A percentile compares a stretch with the other conserved stretches of the same genome.
These are phyloP conservation scores for Conticribra guillardii DNA, from an alignment of 108 stramenopile species.

Conservation along the genomic window DNA sequence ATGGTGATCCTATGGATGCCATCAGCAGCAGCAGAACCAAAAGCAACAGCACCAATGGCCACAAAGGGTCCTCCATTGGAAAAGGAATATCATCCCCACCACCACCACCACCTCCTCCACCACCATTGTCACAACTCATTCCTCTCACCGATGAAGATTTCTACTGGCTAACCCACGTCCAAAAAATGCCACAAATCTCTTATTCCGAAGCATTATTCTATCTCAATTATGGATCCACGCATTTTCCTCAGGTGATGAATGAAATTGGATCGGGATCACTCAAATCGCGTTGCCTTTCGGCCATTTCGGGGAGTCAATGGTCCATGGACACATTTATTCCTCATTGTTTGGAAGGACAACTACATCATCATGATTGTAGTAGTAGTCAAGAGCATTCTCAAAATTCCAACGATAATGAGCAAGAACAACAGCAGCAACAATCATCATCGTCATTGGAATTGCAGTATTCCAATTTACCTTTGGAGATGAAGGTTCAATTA, in stretches of 20 bases:
- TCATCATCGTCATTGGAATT: background rate
- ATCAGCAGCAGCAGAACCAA: background rate
- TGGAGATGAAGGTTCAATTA: constrained; percentile 30
- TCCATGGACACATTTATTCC: constrained; percentile 16
- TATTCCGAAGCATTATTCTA: constrained; percentile 41
- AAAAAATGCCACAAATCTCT: constrained; percentile 37
- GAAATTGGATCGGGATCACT: constrained; percentile 42
- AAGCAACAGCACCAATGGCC: background rate
- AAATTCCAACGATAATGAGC: no score
- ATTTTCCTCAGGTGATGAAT: constrained; percentile 37
- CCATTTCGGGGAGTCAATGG: constrained; percentile 13
- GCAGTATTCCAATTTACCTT: constrained; percentile 21
- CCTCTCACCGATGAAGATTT: constrained; percentile 44
- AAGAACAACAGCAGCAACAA: background rate
- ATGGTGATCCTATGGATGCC: constrained; percentile 2
- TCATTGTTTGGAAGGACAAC: constrained; percentile 19
- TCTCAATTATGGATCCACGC: constrained; percentile 26
- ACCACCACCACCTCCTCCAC: background rate
- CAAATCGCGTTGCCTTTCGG: constrained; percentile 29
- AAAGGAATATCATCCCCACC: no score
- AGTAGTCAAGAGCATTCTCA: background rate
- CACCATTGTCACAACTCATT: background rate
- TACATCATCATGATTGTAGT: background rate
- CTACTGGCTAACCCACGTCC: constrained; percentile 46
- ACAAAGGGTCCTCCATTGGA: no score